These are phyloP conservation scores for Zoysia matrella DNA, from an alignment of 202 grass and related monocot genomes.

Conservation along the genomic window DNA sequence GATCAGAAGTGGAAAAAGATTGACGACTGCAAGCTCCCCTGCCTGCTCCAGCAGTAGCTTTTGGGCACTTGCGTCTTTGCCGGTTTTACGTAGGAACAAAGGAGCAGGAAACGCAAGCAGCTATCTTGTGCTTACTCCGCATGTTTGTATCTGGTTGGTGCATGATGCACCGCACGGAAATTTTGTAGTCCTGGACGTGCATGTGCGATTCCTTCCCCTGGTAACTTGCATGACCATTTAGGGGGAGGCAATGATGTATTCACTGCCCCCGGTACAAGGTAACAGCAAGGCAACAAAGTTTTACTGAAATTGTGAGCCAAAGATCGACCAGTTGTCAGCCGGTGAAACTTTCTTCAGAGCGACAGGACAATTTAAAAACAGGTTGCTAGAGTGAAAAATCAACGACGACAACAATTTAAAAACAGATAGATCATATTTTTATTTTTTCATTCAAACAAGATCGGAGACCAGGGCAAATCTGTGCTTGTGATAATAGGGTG, in stretches of 20 bases:
- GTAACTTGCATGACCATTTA: conserved; percentile 4
- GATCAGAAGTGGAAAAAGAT: conserved; percentile 36
- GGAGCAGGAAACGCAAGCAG: not conserved
- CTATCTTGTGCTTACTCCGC: conserved; percentile 18
- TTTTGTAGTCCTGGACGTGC: conserved; percentile 39
- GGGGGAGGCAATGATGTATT: conserved; percentile 18
- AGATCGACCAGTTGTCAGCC: not conserved
- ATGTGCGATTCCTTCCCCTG: conserved; percentile 1
- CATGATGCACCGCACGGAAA: conserved; percentile 18
- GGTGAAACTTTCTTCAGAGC: conserved; percentile 39
- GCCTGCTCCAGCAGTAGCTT: conserved; percentile 42
- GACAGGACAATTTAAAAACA: conserved; percentile 44
- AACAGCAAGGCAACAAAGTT: conserved; percentile 38
- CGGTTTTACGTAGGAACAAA: conserved; percentile 38
- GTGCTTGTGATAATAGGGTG: conserved; percentile 34
- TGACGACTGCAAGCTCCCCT: conserved; percentile 18
- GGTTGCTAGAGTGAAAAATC: conserved; percentile 42
- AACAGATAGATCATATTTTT: conserved; percentile 24
- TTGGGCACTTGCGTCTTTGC: conserved; percentile 33
- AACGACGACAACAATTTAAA: conserved; percentile 35
- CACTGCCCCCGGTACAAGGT: conserved; percentile 26
- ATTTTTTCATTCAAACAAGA: conserved; percentile 44
- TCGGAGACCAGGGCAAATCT: conserved; percentile 39
- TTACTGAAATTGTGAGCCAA: conserved; percentile 29
- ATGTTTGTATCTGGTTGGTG: conserved; percentile 42